A percentile compares a stretch with the other conserved stretches of the same genome.
Conservation (phyloP, 345 rosid species). For the Populus simonii region DNA sequence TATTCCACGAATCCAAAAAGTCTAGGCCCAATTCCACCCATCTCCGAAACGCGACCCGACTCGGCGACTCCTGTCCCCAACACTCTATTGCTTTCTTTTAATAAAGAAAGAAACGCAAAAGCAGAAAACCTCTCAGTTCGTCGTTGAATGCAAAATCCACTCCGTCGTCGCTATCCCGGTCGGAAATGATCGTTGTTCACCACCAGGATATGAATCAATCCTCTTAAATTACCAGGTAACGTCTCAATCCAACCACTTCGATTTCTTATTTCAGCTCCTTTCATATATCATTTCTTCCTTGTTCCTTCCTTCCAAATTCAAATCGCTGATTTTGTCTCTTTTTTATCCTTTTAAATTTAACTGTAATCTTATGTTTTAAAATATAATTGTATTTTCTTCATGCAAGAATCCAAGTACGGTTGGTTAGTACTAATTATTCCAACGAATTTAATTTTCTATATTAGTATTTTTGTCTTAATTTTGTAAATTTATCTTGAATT, state of each 20-base stretch:
- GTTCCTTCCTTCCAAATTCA: not conserved
- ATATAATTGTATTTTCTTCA: not conserved
- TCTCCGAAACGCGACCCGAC: too few species aligned
- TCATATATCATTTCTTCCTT: not conserved
- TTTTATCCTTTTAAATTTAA: not conserved
- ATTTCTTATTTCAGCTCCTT: not conserved
- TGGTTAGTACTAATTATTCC: not conserved
- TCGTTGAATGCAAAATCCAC: not conserved
- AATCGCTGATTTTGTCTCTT: not conserved
- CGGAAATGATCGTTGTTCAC: not conserved
- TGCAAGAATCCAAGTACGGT: not conserved
- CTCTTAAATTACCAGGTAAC: not conserved
- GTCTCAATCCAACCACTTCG: not conserved
- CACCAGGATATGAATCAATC: not conserved
- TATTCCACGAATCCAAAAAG: too few species aligned
- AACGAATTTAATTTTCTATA: not conserved
- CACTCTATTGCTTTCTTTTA: not conserved
- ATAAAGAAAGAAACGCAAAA: not conserved
- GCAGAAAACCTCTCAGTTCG: not conserved
- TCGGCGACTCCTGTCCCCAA: too few species aligned
- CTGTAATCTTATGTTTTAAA: not conserved
- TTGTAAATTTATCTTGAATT: too few species aligned
- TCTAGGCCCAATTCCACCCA: too few species aligned
- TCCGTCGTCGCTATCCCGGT: not conserved
- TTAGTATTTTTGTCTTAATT: not conserved